Percentiles rank a stretch among this genome's conserved stretches.
Evolutionary conservation across 2,329 filamentous ascomycete species (phyloP).

Genomic region (Colletotrichum sidae): DNA sequence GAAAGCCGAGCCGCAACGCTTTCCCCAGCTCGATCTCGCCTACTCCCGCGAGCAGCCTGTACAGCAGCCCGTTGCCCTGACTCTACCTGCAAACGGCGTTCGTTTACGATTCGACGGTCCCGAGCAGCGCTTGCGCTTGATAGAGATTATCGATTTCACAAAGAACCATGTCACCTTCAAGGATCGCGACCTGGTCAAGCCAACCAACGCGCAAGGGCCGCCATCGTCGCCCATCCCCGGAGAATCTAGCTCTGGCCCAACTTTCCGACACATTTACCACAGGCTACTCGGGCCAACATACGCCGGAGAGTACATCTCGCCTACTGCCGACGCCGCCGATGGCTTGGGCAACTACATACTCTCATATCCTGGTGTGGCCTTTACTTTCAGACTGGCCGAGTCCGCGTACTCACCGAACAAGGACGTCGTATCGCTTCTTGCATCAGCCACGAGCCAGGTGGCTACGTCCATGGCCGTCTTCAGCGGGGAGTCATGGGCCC

Average conservation of each 20-base stretch:
- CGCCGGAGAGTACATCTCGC: constrained; percentile 88
- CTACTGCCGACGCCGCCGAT: constrained; percentile 61
- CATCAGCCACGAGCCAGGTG: constrained; percentile 78
- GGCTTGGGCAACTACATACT: constrained; percentile 83
- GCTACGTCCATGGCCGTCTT: constrained; percentile 93
- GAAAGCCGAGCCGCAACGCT: constrained; percentile 86
- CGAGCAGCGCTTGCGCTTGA: constrained; percentile 89
- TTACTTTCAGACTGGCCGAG: constrained; percentile 84
- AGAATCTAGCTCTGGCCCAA: constrained; percentile 68
- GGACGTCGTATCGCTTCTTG: constrained; percentile 86
- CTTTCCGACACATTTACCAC: constrained; percentile 91
- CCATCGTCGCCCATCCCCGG: constrained; percentile 45
- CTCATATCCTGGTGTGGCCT: constrained; percentile 94
- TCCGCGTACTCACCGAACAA: constrained; percentile 79
- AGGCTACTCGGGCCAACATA: constrained; percentile 94
- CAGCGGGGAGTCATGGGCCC: constrained; percentile 89
- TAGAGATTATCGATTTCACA: constrained; percentile 91
- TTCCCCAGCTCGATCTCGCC: constrained; percentile 84
- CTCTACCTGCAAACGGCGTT: constrained; percentile 86
- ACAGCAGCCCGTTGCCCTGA: constrained; percentile 78
- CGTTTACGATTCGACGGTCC: constrained; percentile 93
- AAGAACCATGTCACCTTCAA: constrained; percentile 87
- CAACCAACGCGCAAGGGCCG: constrained; percentile 51
- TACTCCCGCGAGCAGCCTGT: constrained; percentile 84
- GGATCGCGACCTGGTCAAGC: constrained; percentile 81